Base-by-base conservation (phyloP, 202 grass and related monocot species). In the Schoenoplectus triqueter region DNA sequence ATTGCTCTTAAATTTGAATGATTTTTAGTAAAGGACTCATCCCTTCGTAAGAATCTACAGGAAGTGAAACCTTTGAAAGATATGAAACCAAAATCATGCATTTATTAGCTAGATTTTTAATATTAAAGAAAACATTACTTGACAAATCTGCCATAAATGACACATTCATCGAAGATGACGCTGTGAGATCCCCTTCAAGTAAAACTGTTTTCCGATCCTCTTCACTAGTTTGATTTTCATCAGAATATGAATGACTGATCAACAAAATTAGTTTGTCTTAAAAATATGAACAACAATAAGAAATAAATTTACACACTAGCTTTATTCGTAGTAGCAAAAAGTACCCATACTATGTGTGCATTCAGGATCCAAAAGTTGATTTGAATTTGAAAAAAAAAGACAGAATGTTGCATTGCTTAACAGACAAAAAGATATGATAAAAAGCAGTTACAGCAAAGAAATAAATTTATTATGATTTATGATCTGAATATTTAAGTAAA, bases 31-130 rank as follows among this genome's bases (percentile, higher is more conserved):
- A 88, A 85, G 50, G 73, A n/a, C 48, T 81, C 87, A 13, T 88
- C 87, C 76, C 82, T 88, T 88, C 66, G 67, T 65, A 88, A 61
- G 71, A 88, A 81, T 74, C 87, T 88, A 66, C 21, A 91, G 8
- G 6, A 62, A 14, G 44, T 67, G n/a, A 71, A 18, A 82, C 10
- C 41, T 31, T 5, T 66, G 2, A 82, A 2, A 79, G 18, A 31
- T 44, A 10, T 81, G 52, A 9, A 22, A 78, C 20, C 8, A 59
- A 73, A 20, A 6, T 72, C 69, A 50, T 55, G 0, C 4, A 80
- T 4, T 46, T 2, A 5, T 73, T 81, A 20, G 57, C 64, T 75
- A 81, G 41, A 81, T 65, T 63, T 78, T 6, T 19, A 65, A 65
- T 81, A 45, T 69, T 60, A 3, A 10, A 59, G 41, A 64, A 69